Evolutionary conservation across 2,329 filamentous ascomycete genomes (phyloP), one percentile per base, ranked within the genome.

Genomic region (Stagonosporopsis tanaceti): DNA sequence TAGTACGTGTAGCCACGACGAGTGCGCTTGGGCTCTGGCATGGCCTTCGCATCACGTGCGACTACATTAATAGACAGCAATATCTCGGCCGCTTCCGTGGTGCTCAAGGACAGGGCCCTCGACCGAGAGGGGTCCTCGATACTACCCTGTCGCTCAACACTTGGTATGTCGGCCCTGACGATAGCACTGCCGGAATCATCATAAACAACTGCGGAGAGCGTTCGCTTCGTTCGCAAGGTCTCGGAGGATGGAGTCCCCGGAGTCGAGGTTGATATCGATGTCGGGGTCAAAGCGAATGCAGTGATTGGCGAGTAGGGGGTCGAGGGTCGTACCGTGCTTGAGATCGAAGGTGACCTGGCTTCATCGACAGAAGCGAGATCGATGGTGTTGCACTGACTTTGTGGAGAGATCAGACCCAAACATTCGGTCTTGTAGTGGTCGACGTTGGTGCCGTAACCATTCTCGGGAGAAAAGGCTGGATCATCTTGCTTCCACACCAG

Each of bases 401-500:
- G 71, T 14, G 76, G 74, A 40, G 78, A 76, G 1, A 74, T 75
- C 17, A 75, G 66, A 1, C 80, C 78, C 1, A 80, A 81, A 40
- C 71, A 67, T 46, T 69, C 69, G 59, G 65, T 59, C 72, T 58
- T 68, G 47, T 71, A 77, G 41, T 73, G 76, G 11, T 80, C 78
- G 0, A 74, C 77, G 41, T 80, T 78, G 4, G 74, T 79, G 9
- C 73, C 75, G 44, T 81, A 81, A 1, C 76, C 77, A 50, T 77
- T 81, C 53, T 77, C 69, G 25, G 66, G 59, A 64, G 76, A 71
- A n/a, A 61, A 58, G 24, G 67, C 59, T 32, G 60, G 63, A 15
- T 42, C 30, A 24, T 35, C 54, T 15, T 58, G 59, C 51, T 60
- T 45, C 57, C 57, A 65, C 3, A 40, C 27, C 3, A 61, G 64